Evolutionary conservation across 192 early-diverging fungal species (phyloP), one percentile per base, ranked within the genome.

Genomic region (Coemansia aciculifera): DNA sequence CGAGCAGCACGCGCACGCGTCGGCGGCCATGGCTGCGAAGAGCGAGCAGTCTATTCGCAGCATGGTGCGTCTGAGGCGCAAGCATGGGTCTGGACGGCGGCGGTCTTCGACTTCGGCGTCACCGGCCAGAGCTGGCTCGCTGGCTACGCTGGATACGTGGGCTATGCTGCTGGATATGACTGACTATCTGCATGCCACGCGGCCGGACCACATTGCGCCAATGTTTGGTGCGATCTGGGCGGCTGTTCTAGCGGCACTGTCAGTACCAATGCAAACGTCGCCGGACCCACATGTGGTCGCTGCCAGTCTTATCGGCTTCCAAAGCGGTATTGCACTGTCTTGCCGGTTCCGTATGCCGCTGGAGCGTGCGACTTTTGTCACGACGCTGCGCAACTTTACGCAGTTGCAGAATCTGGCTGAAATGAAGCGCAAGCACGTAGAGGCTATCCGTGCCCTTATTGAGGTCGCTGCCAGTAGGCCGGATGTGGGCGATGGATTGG

Each of bases 171-270:
- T 81, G 43, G 87, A 87, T 9, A 79, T 79, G 32, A 69, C 82
- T 5, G 83, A 86, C 67, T 89, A 90, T 49, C 74, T 87, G 69
- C 86, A 81, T 38, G 91, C 91, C 0, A 93, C 89, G 48, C 90
- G 93, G 44, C 81, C 91, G 37, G 95, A 94, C 61, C 95, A 98
- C 73, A 91, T 95, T 39, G 89, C 90, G 46, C 87, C 88, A 10
- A 98, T 98, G 95, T 95, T 98, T 81, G 90, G 93, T 40, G 87
- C 90, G 0, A 86, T 93, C 3, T 98, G 95, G 95, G 93, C 93
- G 84, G 84, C 93, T 0, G 84, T 94, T 36, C 81, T 98, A 49
- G 90, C 94, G 0, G 92, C 91, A 10, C 76, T 95, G 27, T 91
- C 89, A 42, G 87, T 87, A 43, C 93, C 94, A 3, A 78, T 95